Evolutionary conservation across 768 basidiomycete genomes (phyloP).

Genomic region (Neoboletus brunneissimus): DNA sequence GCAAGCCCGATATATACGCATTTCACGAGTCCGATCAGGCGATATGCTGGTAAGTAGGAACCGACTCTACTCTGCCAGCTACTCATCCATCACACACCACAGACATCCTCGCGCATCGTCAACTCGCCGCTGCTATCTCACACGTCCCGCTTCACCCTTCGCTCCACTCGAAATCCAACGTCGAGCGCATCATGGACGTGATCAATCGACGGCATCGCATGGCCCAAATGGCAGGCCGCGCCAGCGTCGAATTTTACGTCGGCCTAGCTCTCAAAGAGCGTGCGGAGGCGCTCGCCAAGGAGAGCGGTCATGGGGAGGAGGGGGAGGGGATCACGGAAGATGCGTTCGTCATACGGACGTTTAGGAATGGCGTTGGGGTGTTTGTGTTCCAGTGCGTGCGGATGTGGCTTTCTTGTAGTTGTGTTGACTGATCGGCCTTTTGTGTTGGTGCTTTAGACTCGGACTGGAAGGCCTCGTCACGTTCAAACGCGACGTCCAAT

Average conservation of each 20-base stretch:
- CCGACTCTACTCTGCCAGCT: too few species aligned
- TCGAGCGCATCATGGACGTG: conserved; percentile 81
- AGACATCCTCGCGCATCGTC: conserved; percentile 94
- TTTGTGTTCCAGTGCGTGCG: conserved; percentile 84
- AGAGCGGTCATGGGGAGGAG: conserved; percentile 9
- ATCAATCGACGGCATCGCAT: conserved; percentile 92
- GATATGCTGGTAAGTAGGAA: conserved; percentile 75
- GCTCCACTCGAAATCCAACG: conserved; percentile 82
- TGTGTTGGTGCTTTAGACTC: conserved; percentile 48
- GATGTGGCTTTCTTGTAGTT: not conserved
- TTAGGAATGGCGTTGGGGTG: conserved; percentile 94
- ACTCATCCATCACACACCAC: not conserved
- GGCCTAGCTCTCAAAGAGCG: conserved; percentile 84
- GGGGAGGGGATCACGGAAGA: conserved; percentile 60
- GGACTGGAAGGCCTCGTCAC: conserved; percentile 93
- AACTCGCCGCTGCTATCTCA: conserved; percentile 86
- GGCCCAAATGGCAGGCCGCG: conserved; percentile 96
- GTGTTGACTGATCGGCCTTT: not conserved
- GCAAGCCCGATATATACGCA: conserved; percentile 97
- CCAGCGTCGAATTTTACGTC: conserved; percentile 97
- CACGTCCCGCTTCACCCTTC: conserved; percentile 81
- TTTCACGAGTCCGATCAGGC: conserved; percentile 95
- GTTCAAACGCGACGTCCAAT: conserved; percentile 87
- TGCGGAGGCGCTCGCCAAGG: conserved; percentile 39
- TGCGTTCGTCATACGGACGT: conserved; percentile 90